Evolutionary conservation across 345 rosid genomes (phyloP).

Genomic region (Salix brachista): DNA sequence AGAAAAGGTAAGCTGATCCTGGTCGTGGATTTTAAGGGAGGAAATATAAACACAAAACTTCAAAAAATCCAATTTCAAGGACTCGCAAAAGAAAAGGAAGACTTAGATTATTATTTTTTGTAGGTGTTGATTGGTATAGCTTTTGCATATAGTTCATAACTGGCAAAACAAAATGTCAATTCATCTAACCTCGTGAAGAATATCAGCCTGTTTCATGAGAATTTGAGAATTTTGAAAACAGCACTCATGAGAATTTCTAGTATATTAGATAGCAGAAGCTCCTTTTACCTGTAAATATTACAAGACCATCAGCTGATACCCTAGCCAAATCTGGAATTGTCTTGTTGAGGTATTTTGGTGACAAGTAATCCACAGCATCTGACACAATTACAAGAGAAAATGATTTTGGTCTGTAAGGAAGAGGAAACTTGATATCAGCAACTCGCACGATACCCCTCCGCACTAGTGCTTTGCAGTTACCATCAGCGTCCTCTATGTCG

Average conservation of each 20-base stretch:
- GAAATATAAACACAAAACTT: too few relatives aligned
- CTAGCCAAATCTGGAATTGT: slow-evolving; percentile 86
- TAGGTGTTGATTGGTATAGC: background rate
- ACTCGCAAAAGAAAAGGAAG: too few relatives aligned
- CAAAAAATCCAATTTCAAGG: too few relatives aligned
- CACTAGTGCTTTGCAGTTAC: slow-evolving; percentile 65
- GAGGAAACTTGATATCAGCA: slow-evolving; percentile 86
- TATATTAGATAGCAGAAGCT: background rate
- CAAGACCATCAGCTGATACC: slow-evolving; percentile 71
- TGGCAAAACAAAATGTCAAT: background rate
- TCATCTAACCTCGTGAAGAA: background rate
- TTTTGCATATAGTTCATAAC: background rate
- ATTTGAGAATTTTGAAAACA: background rate
- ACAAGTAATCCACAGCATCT: slow-evolving; percentile 85
- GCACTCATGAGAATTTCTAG: slow-evolving; percentile 1
- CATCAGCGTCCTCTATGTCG: slow-evolving; percentile 84
- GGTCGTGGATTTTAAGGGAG: too few relatives aligned
- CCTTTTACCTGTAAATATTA: slow-evolving; percentile 51
- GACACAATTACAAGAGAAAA: slow-evolving; percentile 88
- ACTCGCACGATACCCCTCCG: slow-evolving; percentile 79
- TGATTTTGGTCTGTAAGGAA: slow-evolving; percentile 83
- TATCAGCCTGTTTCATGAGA: background rate
- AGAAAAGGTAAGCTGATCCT: too few relatives aligned
- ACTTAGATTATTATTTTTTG: too few relatives aligned
- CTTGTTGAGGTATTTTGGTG: slow-evolving; percentile 86